Conservation (phyloP, 2,329 filamentous ascomycete species). For the Cytospora schulzeri region DNA sequence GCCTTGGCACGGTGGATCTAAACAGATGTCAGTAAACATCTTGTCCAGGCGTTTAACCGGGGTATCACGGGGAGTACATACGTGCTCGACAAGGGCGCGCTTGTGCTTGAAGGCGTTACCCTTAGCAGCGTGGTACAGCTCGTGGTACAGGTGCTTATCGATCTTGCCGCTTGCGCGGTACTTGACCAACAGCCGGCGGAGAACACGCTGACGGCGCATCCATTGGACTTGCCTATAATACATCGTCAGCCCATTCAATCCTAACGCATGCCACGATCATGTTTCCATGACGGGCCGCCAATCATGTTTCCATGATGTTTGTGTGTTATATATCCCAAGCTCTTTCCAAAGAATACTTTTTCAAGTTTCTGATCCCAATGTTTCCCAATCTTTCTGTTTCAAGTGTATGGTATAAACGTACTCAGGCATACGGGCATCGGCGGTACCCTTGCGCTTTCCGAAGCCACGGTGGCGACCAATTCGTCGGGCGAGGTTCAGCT, state of each 20-base stretch:
- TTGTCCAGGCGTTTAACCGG: neutral
- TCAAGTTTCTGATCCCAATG: conserved; percentile 14
- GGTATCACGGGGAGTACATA: conserved; percentile 61
- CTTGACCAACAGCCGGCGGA: conserved; percentile 98
- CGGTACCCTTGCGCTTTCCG: conserved; percentile 99
- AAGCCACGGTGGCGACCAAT: conserved; percentile 98
- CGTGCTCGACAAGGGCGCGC: conserved; percentile 99
- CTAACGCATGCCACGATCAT: neutral
- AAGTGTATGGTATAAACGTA: conserved; percentile 52
- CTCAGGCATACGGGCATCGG: conserved; percentile 98
- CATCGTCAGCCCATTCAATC: conserved; percentile 30
- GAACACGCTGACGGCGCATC: conserved; percentile 99
- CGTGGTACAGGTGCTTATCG: conserved; percentile 99
- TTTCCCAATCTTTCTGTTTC: conserved; percentile 1
- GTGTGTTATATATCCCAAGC: conserved; percentile 2
- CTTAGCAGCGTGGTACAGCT: conserved; percentile 99
- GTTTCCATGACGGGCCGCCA: neutral
- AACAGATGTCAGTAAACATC: conserved; percentile 26
- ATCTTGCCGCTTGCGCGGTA: conserved; percentile 99
- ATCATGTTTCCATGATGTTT: no score
- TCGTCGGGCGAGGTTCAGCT: conserved; percentile 90
- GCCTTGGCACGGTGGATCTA: conserved; percentile 99
- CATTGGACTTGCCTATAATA: conserved; percentile 84
- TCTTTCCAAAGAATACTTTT: conserved; percentile 10
- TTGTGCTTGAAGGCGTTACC: conserved; percentile 99